Percentiles rank a stretch among this genome's conserved stretches.
These are phyloP conservation scores for Prototheca stagnorum DNA, from an alignment of 163 green algal species.

Conservation along the genomic window DNA sequence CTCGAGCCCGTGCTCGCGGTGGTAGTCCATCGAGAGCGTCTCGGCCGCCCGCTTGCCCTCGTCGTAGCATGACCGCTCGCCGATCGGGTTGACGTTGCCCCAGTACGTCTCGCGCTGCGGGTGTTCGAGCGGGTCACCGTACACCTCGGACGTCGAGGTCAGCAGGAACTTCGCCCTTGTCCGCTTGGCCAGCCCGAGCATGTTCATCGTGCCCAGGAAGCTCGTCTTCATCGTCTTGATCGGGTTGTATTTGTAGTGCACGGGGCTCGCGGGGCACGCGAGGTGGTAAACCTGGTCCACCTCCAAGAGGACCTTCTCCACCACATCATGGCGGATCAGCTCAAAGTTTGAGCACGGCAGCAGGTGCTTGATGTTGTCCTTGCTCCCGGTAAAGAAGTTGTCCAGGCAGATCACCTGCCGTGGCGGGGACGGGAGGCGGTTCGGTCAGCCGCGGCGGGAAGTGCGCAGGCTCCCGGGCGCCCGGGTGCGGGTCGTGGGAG, in stretches of 20 bases:
- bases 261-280: constrained; percentile 90
- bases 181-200: constrained; percentile 96
- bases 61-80: constrained; percentile 95
- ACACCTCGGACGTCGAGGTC: constrained; percentile 87
- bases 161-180: constrained; percentile 83
- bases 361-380: constrained; percentile 88
- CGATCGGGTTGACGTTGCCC: constrained; percentile 98
- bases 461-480: background rate
- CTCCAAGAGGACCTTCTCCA: constrained; percentile 87
- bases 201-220: constrained; percentile 98
- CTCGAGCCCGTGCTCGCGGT: constrained; percentile 75
- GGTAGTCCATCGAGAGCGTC: constrained; percentile 95
- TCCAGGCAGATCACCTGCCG: constrained; percentile 95
- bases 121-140: constrained; percentile 95
- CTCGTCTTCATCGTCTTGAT: constrained; percentile 98
- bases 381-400: constrained; percentile 98
- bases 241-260: constrained; percentile 99
- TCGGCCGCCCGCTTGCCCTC: constrained; percentile 97
- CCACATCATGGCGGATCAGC: constrained; percentile 93
- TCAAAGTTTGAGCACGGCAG: constrained; percentile 74
- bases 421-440: background rate
- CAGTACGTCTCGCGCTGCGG: constrained; percentile 96
- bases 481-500: background rate
- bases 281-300: constrained; percentile 98
- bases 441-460: background rate